Evolutionary conservation across 1,284 basidiomycete genomes (phyloP).

Genomic region (Gymnopus androsaceus): DNA sequence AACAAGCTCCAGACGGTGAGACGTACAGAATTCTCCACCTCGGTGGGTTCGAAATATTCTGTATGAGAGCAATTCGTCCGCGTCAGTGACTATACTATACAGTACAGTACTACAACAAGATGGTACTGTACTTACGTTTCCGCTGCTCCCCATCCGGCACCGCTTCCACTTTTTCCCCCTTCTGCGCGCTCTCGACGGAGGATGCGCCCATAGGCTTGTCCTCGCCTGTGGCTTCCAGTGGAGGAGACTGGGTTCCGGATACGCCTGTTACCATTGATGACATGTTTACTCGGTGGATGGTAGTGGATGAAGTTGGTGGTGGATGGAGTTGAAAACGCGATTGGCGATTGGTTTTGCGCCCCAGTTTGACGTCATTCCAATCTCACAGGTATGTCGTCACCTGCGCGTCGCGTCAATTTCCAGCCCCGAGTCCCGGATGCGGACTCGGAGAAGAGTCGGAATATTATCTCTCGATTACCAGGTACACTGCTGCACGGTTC

Average conservation of each 20-base stretch:
- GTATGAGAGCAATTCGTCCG: background rate
- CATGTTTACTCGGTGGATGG: too few relatives aligned
- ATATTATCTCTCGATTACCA: too few relatives aligned
- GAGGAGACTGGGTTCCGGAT: constrained; percentile 50
- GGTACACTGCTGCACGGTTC: too few relatives aligned
- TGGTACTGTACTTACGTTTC: constrained; percentile 30
- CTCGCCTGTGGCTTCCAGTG: constrained; percentile 48
- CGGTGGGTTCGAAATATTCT: constrained; percentile 6
- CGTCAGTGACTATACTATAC: background rate
- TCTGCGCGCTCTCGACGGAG: constrained; percentile 39
- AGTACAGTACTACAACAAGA: background rate
- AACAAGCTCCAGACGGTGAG: background rate
- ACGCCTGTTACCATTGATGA: background rate
- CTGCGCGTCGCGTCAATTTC: too few relatives aligned
- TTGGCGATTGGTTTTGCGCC: too few relatives aligned
- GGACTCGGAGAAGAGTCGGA: too few relatives aligned
- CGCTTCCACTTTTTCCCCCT: constrained; percentile 32
- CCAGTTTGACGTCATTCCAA: too few relatives aligned
- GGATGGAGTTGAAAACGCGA: too few relatives aligned
- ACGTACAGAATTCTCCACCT: constrained; percentile 2
- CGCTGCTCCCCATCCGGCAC: constrained; percentile 41
- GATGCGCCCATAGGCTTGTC: constrained; percentile 50
- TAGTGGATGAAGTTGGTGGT: too few relatives aligned
- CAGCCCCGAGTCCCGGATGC: too few relatives aligned
- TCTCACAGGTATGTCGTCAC: too few relatives aligned